Conservation (phyloP, 1,284 basidiomycete species). For the Calocybe gambosa region DNA sequence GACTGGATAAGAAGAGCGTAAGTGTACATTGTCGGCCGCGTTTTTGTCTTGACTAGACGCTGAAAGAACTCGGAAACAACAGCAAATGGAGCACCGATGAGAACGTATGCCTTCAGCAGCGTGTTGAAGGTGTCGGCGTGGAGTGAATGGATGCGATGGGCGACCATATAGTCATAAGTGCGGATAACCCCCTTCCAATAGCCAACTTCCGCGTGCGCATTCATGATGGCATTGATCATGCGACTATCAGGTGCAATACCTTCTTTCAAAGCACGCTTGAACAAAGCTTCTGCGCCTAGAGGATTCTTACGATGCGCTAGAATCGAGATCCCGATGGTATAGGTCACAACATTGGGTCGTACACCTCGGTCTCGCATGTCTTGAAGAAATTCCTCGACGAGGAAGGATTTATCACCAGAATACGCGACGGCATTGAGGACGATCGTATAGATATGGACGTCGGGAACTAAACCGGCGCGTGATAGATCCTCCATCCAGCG, state of each 20-base stretch:
- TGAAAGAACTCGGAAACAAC: conserved; percentile 64
- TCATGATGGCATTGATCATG: conserved; percentile 73
- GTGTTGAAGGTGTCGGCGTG: conserved; percentile 67
- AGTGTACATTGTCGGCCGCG: conserved; percentile 58
- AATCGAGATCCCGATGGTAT: conserved; percentile 66
- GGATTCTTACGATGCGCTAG: conserved; percentile 66
- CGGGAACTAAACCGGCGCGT: conserved; percentile 42
- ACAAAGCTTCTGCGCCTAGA: conserved; percentile 61
- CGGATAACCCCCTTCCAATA: conserved; percentile 74
- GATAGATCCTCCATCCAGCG: conserved; percentile 53
- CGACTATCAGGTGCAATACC: conserved; percentile 59
- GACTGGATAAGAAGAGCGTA: conserved; percentile 81
- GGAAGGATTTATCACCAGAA: conserved; percentile 48
- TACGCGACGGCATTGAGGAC: conserved; percentile 58
- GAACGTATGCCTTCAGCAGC: conserved; percentile 81
- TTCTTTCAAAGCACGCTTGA: conserved; percentile 55
- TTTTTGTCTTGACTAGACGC: conserved; percentile 41
- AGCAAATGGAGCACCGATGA: conserved; percentile 72
- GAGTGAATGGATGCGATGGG: conserved; percentile 32
- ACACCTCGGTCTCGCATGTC: conserved; percentile 54
- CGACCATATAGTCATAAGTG: conserved; percentile 64
- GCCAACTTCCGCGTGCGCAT: conserved; percentile 79
- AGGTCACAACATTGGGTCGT: conserved; percentile 49
- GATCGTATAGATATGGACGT: conserved; percentile 52
- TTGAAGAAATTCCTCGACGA: conserved; percentile 53